Percentiles rank a stretch among this genome's conserved stretches.
phyloP scores from a whole-genome alignment of 2,329 filamentous ascomycete species.

The Curvularia eragrostidis region DNA sequence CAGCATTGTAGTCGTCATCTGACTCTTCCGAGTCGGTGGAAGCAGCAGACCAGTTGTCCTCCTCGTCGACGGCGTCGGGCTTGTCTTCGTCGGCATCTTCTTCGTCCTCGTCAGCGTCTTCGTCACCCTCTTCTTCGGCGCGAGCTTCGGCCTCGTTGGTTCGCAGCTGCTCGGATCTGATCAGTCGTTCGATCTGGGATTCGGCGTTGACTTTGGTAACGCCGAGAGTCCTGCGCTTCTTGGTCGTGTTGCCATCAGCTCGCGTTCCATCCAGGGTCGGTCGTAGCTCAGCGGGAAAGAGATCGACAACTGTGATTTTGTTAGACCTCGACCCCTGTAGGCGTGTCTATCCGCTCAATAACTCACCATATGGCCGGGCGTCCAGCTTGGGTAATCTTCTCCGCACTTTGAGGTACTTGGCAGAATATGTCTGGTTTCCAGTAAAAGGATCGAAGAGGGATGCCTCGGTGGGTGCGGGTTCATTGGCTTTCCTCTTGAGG shows the following conservation, averaged over 20 bases:
- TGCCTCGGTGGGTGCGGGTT: slow-evolving; percentile 49
- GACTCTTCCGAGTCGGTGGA: slow-evolving; percentile 70
- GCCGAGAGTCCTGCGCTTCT: slow-evolving; percentile 44
- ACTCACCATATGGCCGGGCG: slow-evolving; percentile 62
- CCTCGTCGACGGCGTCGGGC: slow-evolving; percentile 63
- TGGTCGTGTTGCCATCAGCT: slow-evolving; percentile 27
- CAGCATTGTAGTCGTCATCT: slow-evolving; percentile 69
- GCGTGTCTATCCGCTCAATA: neutral
- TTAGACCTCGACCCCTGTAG: slow-evolving; percentile 10
- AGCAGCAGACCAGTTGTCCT: slow-evolving; percentile 60
- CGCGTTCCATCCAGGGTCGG: slow-evolving; percentile 55
- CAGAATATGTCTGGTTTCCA: slow-evolving; percentile 66
- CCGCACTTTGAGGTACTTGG: slow-evolving; percentile 64
- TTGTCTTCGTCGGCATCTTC: slow-evolving; percentile 57
- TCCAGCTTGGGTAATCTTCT: slow-evolving; percentile 62
- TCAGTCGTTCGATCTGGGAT: slow-evolving; percentile 49
- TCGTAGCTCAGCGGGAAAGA: slow-evolving; percentile 67
- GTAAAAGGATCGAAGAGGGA: slow-evolving; percentile 65
- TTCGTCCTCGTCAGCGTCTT: slow-evolving; percentile 57
- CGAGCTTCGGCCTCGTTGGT: slow-evolving; percentile 55
- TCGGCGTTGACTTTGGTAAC: slow-evolving; percentile 42
- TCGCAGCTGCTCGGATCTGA: slow-evolving; percentile 54
- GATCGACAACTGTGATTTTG: slow-evolving; percentile 57
- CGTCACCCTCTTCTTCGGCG: slow-evolving; percentile 50
- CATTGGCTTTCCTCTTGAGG: slow-evolving; percentile 46